Base-by-base conservation (phyloP, 352 stramenopile species). In the Pythium vanterpoolii region DNA sequence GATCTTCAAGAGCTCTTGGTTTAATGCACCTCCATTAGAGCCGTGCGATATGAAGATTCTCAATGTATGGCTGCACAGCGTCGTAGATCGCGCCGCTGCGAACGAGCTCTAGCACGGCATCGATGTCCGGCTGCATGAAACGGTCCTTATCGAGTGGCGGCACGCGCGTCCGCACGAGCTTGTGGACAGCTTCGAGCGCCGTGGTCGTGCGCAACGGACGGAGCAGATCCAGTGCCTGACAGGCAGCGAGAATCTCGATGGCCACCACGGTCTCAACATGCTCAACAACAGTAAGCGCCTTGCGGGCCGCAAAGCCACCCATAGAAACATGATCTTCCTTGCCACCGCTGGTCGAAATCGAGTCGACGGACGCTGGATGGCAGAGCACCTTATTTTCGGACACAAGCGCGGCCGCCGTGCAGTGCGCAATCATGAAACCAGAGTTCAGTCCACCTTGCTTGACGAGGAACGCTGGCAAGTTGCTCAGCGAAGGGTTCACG, bases 271-370 rank as follows among this genome's bases (percentile, higher is more conserved):
- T 90, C 59, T 96, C 83, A 13, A 96, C 87, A 54, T 96, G 86
- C 61, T 91, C 73, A 3, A 94, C 86, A 40, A 96, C 83, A 10
- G 78, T 89, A 27, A 96, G 62, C 27, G 86, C 83, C 78, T 96
- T 95, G 45, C 83, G 76, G 10, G 87, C 81, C 4, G 86, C 80
- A 34, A 90, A 95, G 24, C 86, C 84, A 42, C 87, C 87, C 88
- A 96, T 96, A 10, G 81, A 95, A 40, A 96, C 88, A 69, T 96
- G 88, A 68, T 96, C 88, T 69, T 96, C 86, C 80, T 96, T 94
- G 53, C 79, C 79, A 5, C 81, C 84, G 24, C 76, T 92, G 19
- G 88, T 96, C 39, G 86, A 96, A 64, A 96, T 93, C 31, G 85
- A 95, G 69, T 96, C 86, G 36, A 96, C 86, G 1, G 80, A 93